phyloP scores from a whole-genome alignment of 805 yeast species.

The Candida morakotiae region DNA sequence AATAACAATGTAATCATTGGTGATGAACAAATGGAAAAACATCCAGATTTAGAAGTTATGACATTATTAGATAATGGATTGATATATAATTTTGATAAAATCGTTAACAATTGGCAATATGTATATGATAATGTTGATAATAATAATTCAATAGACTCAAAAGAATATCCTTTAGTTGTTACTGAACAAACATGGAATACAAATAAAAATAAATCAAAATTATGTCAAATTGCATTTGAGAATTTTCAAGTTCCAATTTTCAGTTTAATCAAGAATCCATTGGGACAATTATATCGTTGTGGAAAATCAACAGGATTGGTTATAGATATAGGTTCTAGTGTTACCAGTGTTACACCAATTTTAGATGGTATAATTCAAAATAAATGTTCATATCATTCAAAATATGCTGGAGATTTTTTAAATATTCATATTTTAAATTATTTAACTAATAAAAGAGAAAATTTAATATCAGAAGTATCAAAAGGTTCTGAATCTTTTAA shows the following conservation, averaged over 20 bases:
- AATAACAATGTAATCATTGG: constrained; percentile 36
- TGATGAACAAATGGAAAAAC: constrained; percentile 42
- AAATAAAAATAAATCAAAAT: constrained; percentile 48
- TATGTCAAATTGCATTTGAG: constrained; percentile 74
- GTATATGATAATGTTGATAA: constrained; percentile 49
- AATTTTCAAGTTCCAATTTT: constrained; percentile 71
- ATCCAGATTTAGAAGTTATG: constrained; percentile 47
- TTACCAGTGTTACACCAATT: constrained; percentile 71
- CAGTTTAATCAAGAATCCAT: constrained; percentile 69
- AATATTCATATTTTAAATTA: constrained; percentile 57
- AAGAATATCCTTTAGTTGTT: constrained; percentile 62
- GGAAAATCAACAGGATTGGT: constrained; percentile 78
- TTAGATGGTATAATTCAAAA: constrained; percentile 67
- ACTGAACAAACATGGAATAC: constrained; percentile 73
- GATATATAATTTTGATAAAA: constrained; percentile 69
- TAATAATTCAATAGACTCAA: constrained; percentile 39
- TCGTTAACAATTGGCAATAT: constrained; percentile 64
- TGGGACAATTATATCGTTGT: constrained; percentile 73
- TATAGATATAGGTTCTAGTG: constrained; percentile 72
- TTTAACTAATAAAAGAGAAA: constrained; percentile 22
- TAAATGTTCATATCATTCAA: constrained; percentile 62
- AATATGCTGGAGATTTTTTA: constrained; percentile 81
- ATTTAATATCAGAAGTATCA: constrained; percentile 16
- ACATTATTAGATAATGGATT: constrained; percentile 62
- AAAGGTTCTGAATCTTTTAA: constrained; percentile 25